Base-by-base conservation (phyloP, 306 rosid species). In the Datisca glomerata region DNA sequence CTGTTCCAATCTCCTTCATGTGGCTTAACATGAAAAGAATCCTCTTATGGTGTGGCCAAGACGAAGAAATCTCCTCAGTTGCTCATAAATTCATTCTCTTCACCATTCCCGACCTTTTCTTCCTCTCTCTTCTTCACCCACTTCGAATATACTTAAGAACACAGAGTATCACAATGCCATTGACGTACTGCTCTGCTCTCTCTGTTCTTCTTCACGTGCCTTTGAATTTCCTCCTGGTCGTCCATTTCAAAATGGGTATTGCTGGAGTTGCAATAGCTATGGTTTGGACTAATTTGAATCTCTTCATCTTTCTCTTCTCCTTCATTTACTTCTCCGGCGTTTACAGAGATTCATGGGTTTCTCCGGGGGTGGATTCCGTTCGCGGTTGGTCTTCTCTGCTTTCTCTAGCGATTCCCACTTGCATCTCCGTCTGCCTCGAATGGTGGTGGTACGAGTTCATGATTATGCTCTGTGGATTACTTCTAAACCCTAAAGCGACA, bases 381-480 rank as follows among this genome's bases (percentile, higher is more conserved):
- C 55, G 29, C 2, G 96, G 94, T 0, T 91, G 98, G 98, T 60
- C 92, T 0, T 65, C 80, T 3, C 29, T 91, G 14, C 81, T 91
- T 5, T 57, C 84, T 7, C 71, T 91, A 4, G 74, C 96, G 0
- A 25, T 91, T 18, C 98, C 98, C 2, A 78, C 85, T n/a, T 91
- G 98, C 8, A 66, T 80, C 8, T 91, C 98, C 0, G 98, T 91
- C 12, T 91, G 98, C 51, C 67, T 91, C 2, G 98, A 91, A 21
- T 91, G 98, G 98, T 91, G 98, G 98, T 91, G 98, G 98, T 91
- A 91, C 21, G 98, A 91, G 42, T 55, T 91, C 51, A 85, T 91
- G 96, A 84, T 85, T 22, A 45, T 91, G 52, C 55, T 91, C 4
- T 91, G 98, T 38, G 98, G 98, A 0, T 72, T 91, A 2, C 56